These are phyloP conservation scores for Trichoderma asperelloides DNA, from an alignment of 495 filamentous ascomycete species.

Conservation along the genomic window DNA sequence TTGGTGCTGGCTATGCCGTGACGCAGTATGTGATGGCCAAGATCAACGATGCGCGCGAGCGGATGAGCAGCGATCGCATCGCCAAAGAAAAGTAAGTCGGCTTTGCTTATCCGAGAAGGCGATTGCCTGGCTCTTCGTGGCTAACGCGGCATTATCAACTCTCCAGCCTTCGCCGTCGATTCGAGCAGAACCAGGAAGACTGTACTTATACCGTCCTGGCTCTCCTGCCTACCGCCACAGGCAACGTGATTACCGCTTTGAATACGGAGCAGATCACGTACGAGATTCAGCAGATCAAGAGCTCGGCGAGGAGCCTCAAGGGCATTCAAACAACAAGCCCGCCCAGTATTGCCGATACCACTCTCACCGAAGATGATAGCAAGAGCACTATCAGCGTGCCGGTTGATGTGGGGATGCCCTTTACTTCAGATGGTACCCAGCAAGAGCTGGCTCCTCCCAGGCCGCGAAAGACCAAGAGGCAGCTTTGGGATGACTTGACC, in stretches of 20 bases:
- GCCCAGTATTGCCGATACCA: conserved; percentile 55
- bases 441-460: conserved; percentile 31
- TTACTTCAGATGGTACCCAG: conserved; percentile 25
- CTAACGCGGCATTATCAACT: conserved; percentile 11
- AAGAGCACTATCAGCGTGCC: conserved; percentile 66
- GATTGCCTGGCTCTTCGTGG: conserved; percentile 8
- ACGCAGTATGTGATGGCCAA: conserved; percentile 86
- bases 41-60: conserved; percentile 84
- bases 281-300: conserved; percentile 90
- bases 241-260: conserved; percentile 78
- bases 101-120: not conserved
- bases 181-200: conserved; percentile 97
- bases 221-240: conserved; percentile 81
- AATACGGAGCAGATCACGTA: conserved; percentile 84
- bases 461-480: conserved; percentile 71
- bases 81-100: conserved; percentile 77
- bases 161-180: conserved; percentile 76
- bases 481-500: conserved; percentile 96
- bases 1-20: conserved; percentile 86
- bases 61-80: conserved; percentile 90
- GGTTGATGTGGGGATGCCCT: conserved; percentile 52
- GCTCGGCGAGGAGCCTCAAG: conserved; percentile 58
- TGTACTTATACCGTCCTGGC: conserved; percentile 97
- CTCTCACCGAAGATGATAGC: conserved; percentile 64
- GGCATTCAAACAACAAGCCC: conserved; percentile 57